Percentiles rank a stretch among this genome's conserved stretches.
These are phyloP conservation scores for Urochloa ruziziensis DNA, from an alignment of 176 grass and related monocot genomes.

Conservation along the genomic window DNA sequence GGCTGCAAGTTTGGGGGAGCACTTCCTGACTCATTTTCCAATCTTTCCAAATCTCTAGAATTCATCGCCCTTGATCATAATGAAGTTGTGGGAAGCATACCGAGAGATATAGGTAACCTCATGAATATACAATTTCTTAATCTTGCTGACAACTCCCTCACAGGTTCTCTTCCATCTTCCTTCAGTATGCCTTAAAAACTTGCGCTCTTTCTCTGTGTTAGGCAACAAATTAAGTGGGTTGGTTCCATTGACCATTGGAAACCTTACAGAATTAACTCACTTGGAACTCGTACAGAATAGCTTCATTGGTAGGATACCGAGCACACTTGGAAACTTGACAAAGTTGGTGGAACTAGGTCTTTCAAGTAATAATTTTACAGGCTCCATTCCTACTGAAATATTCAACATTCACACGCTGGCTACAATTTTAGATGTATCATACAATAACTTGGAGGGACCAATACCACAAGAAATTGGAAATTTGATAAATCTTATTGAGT, in stretches of 20 bases:
- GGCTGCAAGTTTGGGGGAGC: neutral
- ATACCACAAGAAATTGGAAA: too few relatives aligned
- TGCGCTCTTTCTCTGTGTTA: neutral
- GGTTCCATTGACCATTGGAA: conserved; percentile 9
- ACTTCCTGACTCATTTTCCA: conserved; percentile 23
- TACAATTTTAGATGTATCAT: conserved; percentile 24
- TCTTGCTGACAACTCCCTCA: neutral
- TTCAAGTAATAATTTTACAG: neutral
- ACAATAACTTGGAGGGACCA: conserved; percentile 26
- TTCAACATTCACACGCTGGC: conserved; percentile 34
- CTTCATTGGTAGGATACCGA: conserved; percentile 27
- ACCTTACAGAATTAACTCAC: neutral
- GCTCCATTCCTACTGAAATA: neutral
- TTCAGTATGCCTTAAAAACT: conserved; percentile 15
- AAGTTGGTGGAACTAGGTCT: neutral
- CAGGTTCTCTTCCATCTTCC: conserved; percentile 29
- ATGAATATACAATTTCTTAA: neutral
- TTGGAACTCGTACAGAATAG: too few relatives aligned
- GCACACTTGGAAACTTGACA: conserved; percentile 19
- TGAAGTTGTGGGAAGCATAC: conserved; percentile 9
- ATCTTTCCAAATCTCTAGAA: conserved; percentile 6
- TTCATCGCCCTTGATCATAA: neutral
- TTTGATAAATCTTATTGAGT: too few relatives aligned
- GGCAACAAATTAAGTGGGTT: neutral
- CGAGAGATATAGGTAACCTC: conserved; percentile 32